These are phyloP conservation scores for Curvularia sp. DNA, from an alignment of 2,329 filamentous ascomycete species.

Conservation along the genomic window DNA sequence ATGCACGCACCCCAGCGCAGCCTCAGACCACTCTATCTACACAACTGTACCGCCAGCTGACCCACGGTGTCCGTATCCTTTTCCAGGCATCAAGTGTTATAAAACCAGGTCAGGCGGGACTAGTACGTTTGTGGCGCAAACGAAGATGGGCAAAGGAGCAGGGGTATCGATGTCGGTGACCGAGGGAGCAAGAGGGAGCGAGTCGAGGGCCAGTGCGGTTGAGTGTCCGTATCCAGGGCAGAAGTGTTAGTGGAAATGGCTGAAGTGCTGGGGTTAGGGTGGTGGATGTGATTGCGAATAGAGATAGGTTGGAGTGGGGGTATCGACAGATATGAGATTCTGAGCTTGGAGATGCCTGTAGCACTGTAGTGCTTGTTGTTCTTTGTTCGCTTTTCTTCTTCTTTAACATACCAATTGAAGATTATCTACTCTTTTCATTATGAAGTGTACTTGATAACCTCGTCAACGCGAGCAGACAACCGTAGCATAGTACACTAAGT, in stretches of 20 bases:
- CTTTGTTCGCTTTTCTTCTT: too few species aligned
- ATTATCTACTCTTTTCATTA: background rate
- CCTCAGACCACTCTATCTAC: background rate
- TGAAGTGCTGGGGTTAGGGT: too few species aligned
- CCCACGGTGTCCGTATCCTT: conserved; percentile 41
- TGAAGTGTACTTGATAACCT: background rate
- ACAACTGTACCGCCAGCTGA: conserved; percentile 23
- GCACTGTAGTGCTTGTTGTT: too few species aligned
- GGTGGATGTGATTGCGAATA: too few species aligned
- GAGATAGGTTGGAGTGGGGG: too few species aligned
- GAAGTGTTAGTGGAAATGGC: background rate
- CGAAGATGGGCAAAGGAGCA: background rate
- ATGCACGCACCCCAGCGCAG: background rate
- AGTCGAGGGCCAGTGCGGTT: too few species aligned
- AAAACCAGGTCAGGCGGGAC: conserved; percentile 10
- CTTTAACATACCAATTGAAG: too few species aligned
- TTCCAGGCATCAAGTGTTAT: conserved; percentile 34
- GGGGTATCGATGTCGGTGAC: too few species aligned
- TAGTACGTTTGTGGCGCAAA: conserved; percentile 10
- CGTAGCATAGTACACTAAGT: background rate
- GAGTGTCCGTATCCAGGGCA: background rate
- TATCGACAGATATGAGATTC: too few species aligned
- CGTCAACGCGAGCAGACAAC: background rate
- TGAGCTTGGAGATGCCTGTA: too few species aligned
- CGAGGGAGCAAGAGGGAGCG: background rate